Percentiles rank a stretch among this genome's conserved stretches.
These are phyloP conservation scores for Hippophae tibetana DNA, from an alignment of 306 rosid species.

Conservation along the genomic window DNA sequence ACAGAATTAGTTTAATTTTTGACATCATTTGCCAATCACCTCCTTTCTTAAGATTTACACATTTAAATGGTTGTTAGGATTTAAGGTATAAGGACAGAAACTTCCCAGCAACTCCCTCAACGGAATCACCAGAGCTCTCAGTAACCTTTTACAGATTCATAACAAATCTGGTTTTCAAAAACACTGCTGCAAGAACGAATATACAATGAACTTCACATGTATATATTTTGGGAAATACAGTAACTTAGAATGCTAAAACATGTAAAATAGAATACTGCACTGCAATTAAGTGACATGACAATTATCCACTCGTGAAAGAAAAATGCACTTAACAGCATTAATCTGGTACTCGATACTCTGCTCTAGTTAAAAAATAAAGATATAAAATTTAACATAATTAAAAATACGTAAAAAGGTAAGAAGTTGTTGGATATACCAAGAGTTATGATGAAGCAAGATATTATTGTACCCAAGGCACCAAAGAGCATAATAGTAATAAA, in stretches of 20 bases:
- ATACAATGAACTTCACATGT: too few species aligned
- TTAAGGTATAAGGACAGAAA: not conserved
- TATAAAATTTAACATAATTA: too few species aligned
- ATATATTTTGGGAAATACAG: too few species aligned
- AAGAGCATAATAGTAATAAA: constrained; percentile 73
- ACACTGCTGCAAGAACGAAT: not conserved
- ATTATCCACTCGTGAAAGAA: too few species aligned
- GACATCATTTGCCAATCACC: not conserved
- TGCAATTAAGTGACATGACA: too few species aligned
- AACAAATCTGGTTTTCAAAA: not conserved
- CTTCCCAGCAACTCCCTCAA: not conserved
- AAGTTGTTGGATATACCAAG: constrained; percentile 44
- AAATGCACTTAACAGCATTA: too few species aligned
- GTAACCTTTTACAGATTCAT: not conserved
- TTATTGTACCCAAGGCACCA: constrained; percentile 87
- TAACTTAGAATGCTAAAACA: too few species aligned
- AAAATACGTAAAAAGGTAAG: not conserved
- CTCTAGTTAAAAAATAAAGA: too few species aligned
- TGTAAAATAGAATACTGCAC: too few species aligned
- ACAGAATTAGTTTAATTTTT: not conserved
- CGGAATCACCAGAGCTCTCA: not conserved
- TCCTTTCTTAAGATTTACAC: not conserved
- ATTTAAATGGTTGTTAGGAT: not conserved
- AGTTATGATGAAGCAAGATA: constrained; percentile 66
- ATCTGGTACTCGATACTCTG: too few species aligned